These are phyloP conservation scores for Schizothecium vesticola DNA, from an alignment of 495 filamentous ascomycete genomes.

Conservation along the genomic window DNA sequence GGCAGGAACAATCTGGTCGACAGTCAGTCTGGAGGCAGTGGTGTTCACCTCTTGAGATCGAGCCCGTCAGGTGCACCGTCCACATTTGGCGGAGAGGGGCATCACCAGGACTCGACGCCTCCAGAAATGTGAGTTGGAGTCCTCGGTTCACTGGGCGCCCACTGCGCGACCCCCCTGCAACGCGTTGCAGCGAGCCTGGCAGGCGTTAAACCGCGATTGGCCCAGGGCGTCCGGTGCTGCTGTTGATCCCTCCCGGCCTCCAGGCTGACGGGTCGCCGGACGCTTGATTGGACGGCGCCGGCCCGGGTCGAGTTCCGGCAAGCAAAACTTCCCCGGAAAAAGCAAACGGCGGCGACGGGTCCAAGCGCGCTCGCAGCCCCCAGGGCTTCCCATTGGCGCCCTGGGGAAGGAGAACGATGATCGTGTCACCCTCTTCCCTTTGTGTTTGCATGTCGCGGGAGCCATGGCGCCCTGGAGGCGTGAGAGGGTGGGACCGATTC, in stretches of 20 bases:
- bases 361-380: neutral
- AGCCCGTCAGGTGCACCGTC: slow-evolving; percentile 5
- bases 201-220: slow-evolving; percentile 1
- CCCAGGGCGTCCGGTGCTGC: slow-evolving; percentile 1
- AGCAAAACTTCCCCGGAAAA: neutral
- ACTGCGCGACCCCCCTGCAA: slow-evolving; percentile 11
- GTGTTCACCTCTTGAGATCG: neutral
- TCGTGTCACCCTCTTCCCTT: neutral
- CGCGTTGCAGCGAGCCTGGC: slow-evolving; percentile 5
- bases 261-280: slow-evolving; percentile 18
- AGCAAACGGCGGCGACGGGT: neutral
- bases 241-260: slow-evolving; percentile 19
- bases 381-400: neutral
- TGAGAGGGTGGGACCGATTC: neutral
- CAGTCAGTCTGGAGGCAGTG: neutral
- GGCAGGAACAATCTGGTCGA: neutral
- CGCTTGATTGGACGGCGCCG: neutral
- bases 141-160: slow-evolving; percentile 14
- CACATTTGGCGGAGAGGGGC: slow-evolving; percentile 12
- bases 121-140: slow-evolving; percentile 13
- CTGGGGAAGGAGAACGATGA: neutral
- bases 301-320: slow-evolving; percentile 1
- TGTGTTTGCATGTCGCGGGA: neutral
- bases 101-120: slow-evolving; percentile 12
- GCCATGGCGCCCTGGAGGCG: neutral